Evolutionary conservation across 2,329 filamentous ascomycete species (phyloP), one percentile per base, ranked within the genome.

Genomic region (Stenocarpella maydis): DNA sequence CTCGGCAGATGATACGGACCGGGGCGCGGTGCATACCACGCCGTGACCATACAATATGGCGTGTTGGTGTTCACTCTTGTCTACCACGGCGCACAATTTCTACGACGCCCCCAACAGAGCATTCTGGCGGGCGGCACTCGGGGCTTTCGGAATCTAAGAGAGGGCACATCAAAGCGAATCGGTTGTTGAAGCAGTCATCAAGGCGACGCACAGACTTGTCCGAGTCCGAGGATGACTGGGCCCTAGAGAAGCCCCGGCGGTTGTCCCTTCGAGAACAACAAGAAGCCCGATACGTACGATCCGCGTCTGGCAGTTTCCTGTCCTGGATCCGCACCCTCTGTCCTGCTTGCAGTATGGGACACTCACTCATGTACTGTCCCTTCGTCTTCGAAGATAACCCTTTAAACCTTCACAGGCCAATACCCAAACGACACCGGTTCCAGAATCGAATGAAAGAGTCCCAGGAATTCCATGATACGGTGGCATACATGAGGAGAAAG

Each of bases 291-390:
- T 63, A 37, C 43, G 0, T 1, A 15, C 1, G 7, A 3, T 2
- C 1, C 1, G 1, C 1, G 10, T 6, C 2, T 12, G 26, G 58
- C 3, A 6, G 6, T 0, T 6, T 6, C 8, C 8, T 0, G 4
- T 34, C 26, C 58, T 7, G 0, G 0, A 1, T 63, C 43, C 0
- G 3, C 0, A 1, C 1, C 9, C 1, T 10, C 5, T 63, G 58
- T 19, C 19, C 8, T 10, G 58, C 28, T 43, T 63, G 58, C 34
- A 14, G 8, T 1, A 12, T 15, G 41, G 2, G 0, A 0, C 58
- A 63, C 17, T 0, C 1, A 3, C 26, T 49, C n/a, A 0, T 1
- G 9, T 3, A 1, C 12, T 63, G 58, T 7, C 41, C 58, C 7
- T 34, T 24, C 1, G n/a, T 63, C 41, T 63, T 63, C 17, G 19